Evolutionary conservation across 2,329 filamentous ascomycete genomes (phyloP), one percentile per base, ranked within the genome.

Genomic region (Colletotrichum truncatum): DNA sequence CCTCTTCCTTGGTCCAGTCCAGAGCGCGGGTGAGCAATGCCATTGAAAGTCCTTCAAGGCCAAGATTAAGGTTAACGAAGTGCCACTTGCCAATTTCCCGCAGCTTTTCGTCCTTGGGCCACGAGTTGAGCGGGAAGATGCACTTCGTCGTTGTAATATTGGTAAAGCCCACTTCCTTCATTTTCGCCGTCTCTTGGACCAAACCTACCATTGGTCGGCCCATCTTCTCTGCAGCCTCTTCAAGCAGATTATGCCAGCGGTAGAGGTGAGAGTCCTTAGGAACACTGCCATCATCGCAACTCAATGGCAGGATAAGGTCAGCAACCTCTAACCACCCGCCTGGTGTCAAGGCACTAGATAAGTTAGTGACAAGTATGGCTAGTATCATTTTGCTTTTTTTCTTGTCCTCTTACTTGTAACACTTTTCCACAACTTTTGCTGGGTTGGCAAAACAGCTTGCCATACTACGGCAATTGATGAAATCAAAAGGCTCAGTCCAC

Each of bases 21-120:
- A 80, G 65, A 30, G 72, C 73, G 10, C 75, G 73, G 4, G 78
- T 80, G 52, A 79, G 75, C 12, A 78, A 64, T 3, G 74, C 77
- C 52, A 79, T 67, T 8, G 70, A 73, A 30, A 79, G 73, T 6
- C 72, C 72, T 69, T 80, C 75, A 25, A 75, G 69, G 4, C 75
- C 77, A 36, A 63, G 67, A 41, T 64, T 30, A 18, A 77, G 70
- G 43, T 77, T 77, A 25, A 74, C 71, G 16, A 70, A 61, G 8
- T 71, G 46, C 56, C 56, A 65, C 3, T n/a, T 14, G 2, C 56
- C 62, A 12, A 65, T 43, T 14, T 62, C 57, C 30, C 67, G 69
- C 12, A 68, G 26, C 5, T 43, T 38, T 12, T 49, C 39, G 39
- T 68, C 68, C 48, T 45, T 66, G 23, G 70, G 66, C 69, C 70